Evolutionary conservation across 2,329 filamentous ascomycete species (phyloP), one percentile per base, ranked within the genome.

Genomic region (Xylaria multiplex): DNA sequence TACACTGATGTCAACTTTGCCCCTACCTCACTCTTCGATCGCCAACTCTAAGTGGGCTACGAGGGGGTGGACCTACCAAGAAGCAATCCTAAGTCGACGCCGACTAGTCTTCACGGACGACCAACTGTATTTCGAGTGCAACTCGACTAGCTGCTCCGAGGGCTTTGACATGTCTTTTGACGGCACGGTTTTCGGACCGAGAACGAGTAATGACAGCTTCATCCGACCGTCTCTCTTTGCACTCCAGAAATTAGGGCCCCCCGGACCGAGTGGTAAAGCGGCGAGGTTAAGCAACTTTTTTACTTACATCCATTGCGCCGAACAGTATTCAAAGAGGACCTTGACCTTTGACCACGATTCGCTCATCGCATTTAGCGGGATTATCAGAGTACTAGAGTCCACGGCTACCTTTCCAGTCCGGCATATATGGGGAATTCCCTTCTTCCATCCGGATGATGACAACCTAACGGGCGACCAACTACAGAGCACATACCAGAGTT

Each of bases 11-110:
- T 43, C 37, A 11, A 56, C 53, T 30, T 56, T 56, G 22, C 53
- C 53, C 2, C 30, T 45, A 16, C 53, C 53, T 56, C 53, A 56
- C 35, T 40, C 52, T 40, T 54, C 32, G 9, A 68, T 71, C 35
- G 6, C 3, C 1, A 57, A 65, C 40, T 70, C 69, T 9, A 60
- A 19, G 8, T 71, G 76, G 69, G 40, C 62, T 16, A 65, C 62
- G 6, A 50, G 70, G 19, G 78, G 71, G 6, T 79, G 77, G 78
- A 80, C 77, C 3, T 77, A 74, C 63, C 77, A 79, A 67, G 78
- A 80, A 66, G 74, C 59, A 6, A 40, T 77, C 1, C 67, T 78
- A 2, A 74, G 74, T 13, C 45, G 62, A 3, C 72, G 76, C 11
- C 67, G 73, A 16, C 67, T 79, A 7, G 70, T 77, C n/a, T 79